These are phyloP conservation scores for Gentiana macrophylla DNA, from an alignment of 257 asterid genomes.

Conservation along the genomic window DNA sequence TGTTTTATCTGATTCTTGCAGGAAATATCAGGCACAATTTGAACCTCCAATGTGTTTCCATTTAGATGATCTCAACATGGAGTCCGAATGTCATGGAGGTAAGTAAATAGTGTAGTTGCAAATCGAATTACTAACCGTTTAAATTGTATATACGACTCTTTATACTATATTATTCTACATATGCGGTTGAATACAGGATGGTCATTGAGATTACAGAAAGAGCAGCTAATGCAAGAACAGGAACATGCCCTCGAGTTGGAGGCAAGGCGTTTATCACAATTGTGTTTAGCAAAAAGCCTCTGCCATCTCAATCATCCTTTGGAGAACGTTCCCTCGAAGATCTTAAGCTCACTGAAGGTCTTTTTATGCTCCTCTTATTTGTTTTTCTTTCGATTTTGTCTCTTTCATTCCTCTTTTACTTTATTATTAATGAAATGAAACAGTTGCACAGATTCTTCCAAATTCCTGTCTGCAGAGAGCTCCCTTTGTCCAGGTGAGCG, in stretches of 20 bases:
- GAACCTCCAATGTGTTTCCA: slow-evolving; percentile 41
- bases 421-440: neutral
- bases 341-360: slow-evolving; percentile 41
- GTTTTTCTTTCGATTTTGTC: neutral
- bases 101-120: slow-evolving; percentile 7
- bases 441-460: slow-evolving; percentile 29
- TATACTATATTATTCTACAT: neutral
- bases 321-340: slow-evolving; percentile 42
- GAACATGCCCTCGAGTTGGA: slow-evolving; percentile 45
- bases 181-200: slow-evolving; percentile 29
- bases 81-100: slow-evolving; percentile 48
- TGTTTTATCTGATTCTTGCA: slow-evolving; percentile 23
- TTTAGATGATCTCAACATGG: slow-evolving; percentile 23
- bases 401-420: too few species aligned
- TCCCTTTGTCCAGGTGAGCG: slow-evolving; percentile 28
- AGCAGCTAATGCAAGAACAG: slow-evolving; percentile 45
- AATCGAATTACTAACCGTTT: too few species aligned
- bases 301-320: slow-evolving; percentile 21
- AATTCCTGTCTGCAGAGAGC: slow-evolving; percentile 37
- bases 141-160: neutral
- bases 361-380: neutral
- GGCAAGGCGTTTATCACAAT: slow-evolving; percentile 45
- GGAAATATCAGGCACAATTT: slow-evolving; percentile 51
- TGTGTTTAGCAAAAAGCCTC: slow-evolving; percentile 38
- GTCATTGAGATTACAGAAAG: slow-evolving; percentile 34